Conservation (phyloP, 2,329 filamentous ascomycete species). For the Colletotrichum sp. region DNA sequence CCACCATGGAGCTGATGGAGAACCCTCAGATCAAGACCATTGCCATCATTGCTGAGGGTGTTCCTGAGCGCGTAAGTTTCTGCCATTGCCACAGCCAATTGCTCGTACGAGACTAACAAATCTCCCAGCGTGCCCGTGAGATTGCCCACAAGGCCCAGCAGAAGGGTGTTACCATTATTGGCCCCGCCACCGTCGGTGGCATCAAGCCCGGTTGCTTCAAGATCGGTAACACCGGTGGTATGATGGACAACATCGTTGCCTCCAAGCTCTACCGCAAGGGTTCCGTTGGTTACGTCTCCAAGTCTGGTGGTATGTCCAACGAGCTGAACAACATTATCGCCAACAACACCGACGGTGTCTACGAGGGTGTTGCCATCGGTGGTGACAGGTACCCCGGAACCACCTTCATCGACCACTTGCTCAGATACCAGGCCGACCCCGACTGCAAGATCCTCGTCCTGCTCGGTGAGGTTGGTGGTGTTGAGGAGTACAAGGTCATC, state of each 20-base stretch:
- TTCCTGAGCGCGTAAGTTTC: conserved; percentile 86
- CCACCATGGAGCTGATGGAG: conserved; percentile 98
- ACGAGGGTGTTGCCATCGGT: conserved; percentile 99
- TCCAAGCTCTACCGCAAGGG: conserved; percentile 99
- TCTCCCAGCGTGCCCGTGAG: conserved; percentile 84
- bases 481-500: conserved; percentile 99
- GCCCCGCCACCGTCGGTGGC: conserved; percentile 96
- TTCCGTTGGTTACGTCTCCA: conserved; percentile 98
- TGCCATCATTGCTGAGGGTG: conserved; percentile 99
- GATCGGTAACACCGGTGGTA: conserved; percentile 99
- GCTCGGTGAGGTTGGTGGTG: conserved; percentile 97
- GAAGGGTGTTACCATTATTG: conserved; percentile 99
- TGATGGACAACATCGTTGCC: conserved; percentile 99
- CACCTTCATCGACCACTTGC: conserved; percentile 98
- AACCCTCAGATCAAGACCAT: conserved; percentile 97
- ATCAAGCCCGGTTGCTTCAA: conserved; percentile 99
- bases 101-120: conserved; percentile 22
- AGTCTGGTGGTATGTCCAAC: conserved; percentile 99
- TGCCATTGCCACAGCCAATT: not conserved
- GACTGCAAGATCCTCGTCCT: conserved; percentile 97
- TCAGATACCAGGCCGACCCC: conserved; percentile 95
- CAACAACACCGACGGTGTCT: conserved; percentile 95
- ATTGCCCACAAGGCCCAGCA: conserved; percentile 96
- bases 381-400: conserved; percentile 99
- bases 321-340: conserved; percentile 99